Conservation (phyloP, 192 early-diverging fungal species). For the Coemansia nantahalensis region DNA sequence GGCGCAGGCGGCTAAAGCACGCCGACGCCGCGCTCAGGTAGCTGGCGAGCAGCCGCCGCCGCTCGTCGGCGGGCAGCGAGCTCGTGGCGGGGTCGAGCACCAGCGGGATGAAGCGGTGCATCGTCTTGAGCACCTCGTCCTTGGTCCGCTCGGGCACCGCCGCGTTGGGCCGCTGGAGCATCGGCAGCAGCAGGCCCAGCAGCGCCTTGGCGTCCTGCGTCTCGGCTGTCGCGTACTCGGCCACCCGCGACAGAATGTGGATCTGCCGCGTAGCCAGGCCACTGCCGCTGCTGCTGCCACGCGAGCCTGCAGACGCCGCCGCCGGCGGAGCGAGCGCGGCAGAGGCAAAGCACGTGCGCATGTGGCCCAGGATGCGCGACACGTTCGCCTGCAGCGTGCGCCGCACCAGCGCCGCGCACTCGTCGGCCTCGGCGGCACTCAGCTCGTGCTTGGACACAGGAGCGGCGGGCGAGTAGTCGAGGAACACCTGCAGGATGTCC, state of each 20-base stretch:
- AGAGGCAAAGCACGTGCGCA: constrained; percentile 41
- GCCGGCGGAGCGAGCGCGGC: neutral
- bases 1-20: constrained; percentile 67
- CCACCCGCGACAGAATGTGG: constrained; percentile 72
- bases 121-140: constrained; percentile 77
- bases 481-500: constrained; percentile 68
- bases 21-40: constrained; percentile 69
- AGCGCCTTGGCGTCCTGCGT: constrained; percentile 64
- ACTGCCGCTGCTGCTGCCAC: constrained; percentile 8
- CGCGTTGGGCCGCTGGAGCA: constrained; percentile 66
- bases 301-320: neutral
- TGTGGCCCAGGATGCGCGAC: constrained; percentile 39
- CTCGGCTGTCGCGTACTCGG: constrained; percentile 67
- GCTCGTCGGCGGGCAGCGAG: constrained; percentile 6
- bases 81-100: constrained; percentile 45
- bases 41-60: constrained; percentile 35
- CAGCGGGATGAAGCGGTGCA: constrained; percentile 75
- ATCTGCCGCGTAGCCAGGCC: constrained; percentile 64
- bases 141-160: constrained; percentile 79
- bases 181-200: constrained; percentile 79
- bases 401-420: constrained; percentile 10
- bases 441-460: constrained; percentile 53
- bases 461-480: constrained; percentile 44
- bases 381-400: constrained; percentile 25
- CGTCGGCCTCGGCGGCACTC: constrained; percentile 17